Conservation (phyloP, 768 basidiomycete genomes). For the Mycena latifolia region DNA sequence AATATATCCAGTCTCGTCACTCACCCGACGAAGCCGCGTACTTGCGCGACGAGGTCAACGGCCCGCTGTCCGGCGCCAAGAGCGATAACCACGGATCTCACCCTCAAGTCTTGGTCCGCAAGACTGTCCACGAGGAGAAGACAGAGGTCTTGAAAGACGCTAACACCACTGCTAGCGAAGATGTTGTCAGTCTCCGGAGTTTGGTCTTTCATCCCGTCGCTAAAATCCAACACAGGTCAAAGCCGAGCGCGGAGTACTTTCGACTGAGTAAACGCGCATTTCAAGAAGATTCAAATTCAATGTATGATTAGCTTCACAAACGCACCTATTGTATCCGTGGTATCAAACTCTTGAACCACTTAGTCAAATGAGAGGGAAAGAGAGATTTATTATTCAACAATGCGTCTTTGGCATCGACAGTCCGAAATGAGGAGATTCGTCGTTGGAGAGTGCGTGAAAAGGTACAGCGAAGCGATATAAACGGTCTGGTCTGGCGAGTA, state of each 20-base stretch:
- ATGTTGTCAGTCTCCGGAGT: constrained; percentile 38
- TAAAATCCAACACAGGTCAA: constrained; percentile 40
- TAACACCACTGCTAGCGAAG: constrained; percentile 48
- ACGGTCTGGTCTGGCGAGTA: constrained; percentile 11
- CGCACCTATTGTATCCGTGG: background rate
- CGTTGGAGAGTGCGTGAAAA: constrained; percentile 26
- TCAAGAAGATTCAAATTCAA: background rate
- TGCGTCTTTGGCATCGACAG: constrained; percentile 33
- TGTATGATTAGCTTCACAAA: constrained; percentile 27
- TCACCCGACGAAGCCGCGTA: constrained; percentile 55
- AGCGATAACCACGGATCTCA: constrained; percentile 39
- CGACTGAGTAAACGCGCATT: constrained; percentile 16
- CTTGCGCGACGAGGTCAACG: constrained; percentile 56
- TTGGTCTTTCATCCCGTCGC: background rate
- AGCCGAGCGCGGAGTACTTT: constrained; percentile 40
- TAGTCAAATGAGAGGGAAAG: constrained; percentile 17
- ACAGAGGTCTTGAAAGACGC: constrained; percentile 36
- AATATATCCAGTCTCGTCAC: constrained; percentile 55
- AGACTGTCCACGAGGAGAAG: constrained; percentile 40
- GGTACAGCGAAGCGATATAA: constrained; percentile 11
- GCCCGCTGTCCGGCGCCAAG: constrained; percentile 54
- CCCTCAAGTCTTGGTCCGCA: constrained; percentile 42
- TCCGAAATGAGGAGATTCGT: constrained; percentile 31
- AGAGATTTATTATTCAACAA: constrained; percentile 32
- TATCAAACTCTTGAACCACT: too few relatives aligned